Evolutionary conservation across 177 flowering plant genomes (phyloP).

Genomic region (Vitis hybrid): DNA sequence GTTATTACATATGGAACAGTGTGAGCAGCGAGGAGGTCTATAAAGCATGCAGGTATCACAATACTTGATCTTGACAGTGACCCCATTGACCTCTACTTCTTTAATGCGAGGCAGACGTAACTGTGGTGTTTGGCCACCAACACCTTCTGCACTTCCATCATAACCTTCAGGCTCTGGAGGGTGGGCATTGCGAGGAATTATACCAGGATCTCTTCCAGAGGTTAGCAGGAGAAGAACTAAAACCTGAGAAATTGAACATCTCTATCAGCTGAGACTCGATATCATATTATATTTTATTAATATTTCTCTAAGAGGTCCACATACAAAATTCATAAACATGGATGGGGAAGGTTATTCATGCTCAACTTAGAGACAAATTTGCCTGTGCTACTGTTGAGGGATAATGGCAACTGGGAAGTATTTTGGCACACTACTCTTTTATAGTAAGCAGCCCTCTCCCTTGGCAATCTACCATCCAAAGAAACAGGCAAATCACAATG

Average conservation of each 20-base stretch:
- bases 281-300: neutral
- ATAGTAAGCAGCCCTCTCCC: neutral
- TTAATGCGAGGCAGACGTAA: constrained; percentile 72
- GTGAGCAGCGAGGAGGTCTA: constrained; percentile 96
- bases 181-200: constrained; percentile 85
- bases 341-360: neutral
- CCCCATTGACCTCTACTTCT: constrained; percentile 82
- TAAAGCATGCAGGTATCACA: constrained; percentile 98
- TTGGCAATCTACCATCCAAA: neutral
- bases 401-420: neutral
- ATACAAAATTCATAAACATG: too few species aligned
- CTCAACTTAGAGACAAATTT: neutral
- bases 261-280: neutral
- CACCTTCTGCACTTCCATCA: constrained; percentile 56
- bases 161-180: constrained; percentile 90
- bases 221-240: constrained; percentile 78
- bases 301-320: neutral
- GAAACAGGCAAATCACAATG: too few species aligned
- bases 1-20: constrained; percentile 95
- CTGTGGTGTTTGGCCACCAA: constrained; percentile 73
- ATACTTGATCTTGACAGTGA: constrained; percentile 75
- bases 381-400: neutral
- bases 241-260: constrained; percentile 40
- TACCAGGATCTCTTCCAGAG: constrained; percentile 96
- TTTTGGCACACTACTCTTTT: neutral